Base-by-base conservation (phyloP, 768 basidiomycete genomes). In the Omphalotus guepiniiformis region DNA sequence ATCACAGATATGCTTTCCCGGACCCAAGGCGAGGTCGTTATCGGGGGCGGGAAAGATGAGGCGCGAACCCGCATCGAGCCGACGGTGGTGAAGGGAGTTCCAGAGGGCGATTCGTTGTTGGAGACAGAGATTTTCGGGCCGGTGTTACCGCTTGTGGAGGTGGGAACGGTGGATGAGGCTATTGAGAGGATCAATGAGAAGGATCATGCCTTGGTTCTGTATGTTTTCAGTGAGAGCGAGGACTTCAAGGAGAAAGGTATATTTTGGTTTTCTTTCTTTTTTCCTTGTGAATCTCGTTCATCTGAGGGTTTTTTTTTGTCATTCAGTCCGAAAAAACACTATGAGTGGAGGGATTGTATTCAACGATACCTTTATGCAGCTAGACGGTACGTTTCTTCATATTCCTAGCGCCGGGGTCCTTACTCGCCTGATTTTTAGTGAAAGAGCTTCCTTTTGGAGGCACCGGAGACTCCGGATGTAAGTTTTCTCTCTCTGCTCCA, bases 71-170 rank as follows among this genome's bases (percentile, higher is more conserved):
- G 75, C 54, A 81, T 92, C 53, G 79, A 83, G 16, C 85, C 88
- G 2, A 91, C 88, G 0, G 60, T 91, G 26, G 79, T 93, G 34
- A 39, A 41, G 2, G 28, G 39, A 75, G 84, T 50, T 81, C 91
- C 2, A 62, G 57, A 52, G 0, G 78, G 79, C 45, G 91, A 93
- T 63, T 74, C 83, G 0, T 63, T 92, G 51, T 87, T 93, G 86
- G 71, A 73, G 58, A 83, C 88, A 50, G 92, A 93, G 57, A 73
- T 93, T 35, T 93, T 94, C 55, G 92, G 90, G 0, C 91, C 92
- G 6, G 54, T 94, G 8, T 66, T 94, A 19, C 84, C 88, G 3
- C 71, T 94, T 32, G 67, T 93, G 1, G 76, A 83, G 0, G 81
- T 92, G 9, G 76, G 83, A n/a, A 60, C 75, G 46, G 44, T 88